A percentile compares a stretch with the other conserved stretches of the same genome.
phyloP scores from a whole-genome alignment of 805 yeast species.

The Yarrowia osloensis region DNA sequence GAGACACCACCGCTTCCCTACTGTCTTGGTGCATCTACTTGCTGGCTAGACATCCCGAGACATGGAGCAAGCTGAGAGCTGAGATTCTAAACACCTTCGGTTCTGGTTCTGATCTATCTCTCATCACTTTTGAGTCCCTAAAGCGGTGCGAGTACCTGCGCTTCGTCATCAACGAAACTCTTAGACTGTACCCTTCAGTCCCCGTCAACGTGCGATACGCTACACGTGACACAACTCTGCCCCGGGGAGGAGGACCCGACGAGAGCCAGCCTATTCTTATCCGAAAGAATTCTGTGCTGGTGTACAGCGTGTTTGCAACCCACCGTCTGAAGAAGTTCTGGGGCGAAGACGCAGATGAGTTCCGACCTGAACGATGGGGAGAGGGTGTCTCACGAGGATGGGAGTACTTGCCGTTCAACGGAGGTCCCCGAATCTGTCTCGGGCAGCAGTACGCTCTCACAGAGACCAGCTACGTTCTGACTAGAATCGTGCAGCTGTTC shows the following conservation, averaged over 20 bases:
- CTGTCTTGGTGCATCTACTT: constrained; percentile 50
- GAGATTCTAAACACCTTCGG: constrained; percentile 46
- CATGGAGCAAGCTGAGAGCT: constrained; percentile 44
- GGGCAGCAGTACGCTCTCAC: constrained; percentile 60
- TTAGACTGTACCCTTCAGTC: constrained; percentile 55
- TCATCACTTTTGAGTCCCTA: constrained; percentile 50
- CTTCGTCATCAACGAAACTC: constrained; percentile 51
- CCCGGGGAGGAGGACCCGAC: constrained; percentile 54
- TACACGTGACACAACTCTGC: constrained; percentile 50
- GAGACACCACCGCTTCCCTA: constrained; percentile 58
- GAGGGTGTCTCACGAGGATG: constrained; percentile 38
- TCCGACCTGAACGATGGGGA: constrained; percentile 54
- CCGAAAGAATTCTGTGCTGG: constrained; percentile 49
- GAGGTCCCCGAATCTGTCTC: constrained; percentile 57
- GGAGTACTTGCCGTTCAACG: constrained; percentile 57
- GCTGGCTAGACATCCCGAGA: constrained; percentile 46
- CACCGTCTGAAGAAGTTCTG: constrained; percentile 48
- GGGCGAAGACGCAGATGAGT: constrained; percentile 50
- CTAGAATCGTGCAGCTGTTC: constrained; percentile 43
- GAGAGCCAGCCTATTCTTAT: constrained; percentile 46
- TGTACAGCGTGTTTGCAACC: constrained; percentile 47
- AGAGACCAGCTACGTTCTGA: constrained; percentile 52
- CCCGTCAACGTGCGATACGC: constrained; percentile 53
- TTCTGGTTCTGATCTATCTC: constrained; percentile 36
- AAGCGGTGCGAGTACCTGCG: constrained; percentile 52